These are phyloP conservation scores for Capsicum pubescens DNA, from an alignment of 257 asterid genomes.

Conservation along the genomic window DNA sequence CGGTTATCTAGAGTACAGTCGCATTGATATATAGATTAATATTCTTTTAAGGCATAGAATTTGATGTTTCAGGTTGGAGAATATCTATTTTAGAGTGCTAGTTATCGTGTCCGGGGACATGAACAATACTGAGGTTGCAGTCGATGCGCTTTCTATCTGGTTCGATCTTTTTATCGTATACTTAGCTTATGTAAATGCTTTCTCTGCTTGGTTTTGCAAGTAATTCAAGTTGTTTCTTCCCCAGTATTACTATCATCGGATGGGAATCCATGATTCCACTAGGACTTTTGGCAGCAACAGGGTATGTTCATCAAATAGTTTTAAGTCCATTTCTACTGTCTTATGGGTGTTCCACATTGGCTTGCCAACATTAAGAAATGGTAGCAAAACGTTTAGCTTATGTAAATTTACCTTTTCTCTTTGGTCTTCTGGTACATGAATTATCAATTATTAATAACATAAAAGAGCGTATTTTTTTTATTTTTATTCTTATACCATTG, in stretches of 20 bases:
- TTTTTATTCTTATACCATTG: background rate
- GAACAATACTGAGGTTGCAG: conserved; percentile 57
- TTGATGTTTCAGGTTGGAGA: conserved; percentile 57
- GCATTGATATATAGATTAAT: background rate
- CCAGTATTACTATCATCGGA: conserved; percentile 58
- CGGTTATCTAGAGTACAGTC: background rate
- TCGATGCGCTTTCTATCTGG: conserved; percentile 73
- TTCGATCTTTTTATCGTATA: conserved; percentile 33
- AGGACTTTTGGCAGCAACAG: conserved; percentile 73
- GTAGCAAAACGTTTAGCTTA: background rate
- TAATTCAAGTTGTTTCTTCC: conserved; percentile 21
- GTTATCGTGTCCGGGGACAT: conserved; percentile 52
- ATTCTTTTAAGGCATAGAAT: conserved; percentile 16
- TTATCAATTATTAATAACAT: background rate
- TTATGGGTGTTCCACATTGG: background rate
- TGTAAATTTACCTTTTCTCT: background rate
- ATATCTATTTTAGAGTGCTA: conserved; percentile 60
- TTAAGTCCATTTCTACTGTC: background rate
- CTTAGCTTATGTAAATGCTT: background rate
- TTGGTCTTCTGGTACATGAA: background rate
- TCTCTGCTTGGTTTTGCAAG: background rate
- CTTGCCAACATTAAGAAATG: background rate
- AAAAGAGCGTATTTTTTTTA: background rate
- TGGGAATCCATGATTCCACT: conserved; percentile 73
- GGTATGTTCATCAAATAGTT: conserved; percentile 43